phyloP scores from a whole-genome alignment of 2,329 filamentous ascomycete genomes.

The Huntiella abstrusa region DNA sequence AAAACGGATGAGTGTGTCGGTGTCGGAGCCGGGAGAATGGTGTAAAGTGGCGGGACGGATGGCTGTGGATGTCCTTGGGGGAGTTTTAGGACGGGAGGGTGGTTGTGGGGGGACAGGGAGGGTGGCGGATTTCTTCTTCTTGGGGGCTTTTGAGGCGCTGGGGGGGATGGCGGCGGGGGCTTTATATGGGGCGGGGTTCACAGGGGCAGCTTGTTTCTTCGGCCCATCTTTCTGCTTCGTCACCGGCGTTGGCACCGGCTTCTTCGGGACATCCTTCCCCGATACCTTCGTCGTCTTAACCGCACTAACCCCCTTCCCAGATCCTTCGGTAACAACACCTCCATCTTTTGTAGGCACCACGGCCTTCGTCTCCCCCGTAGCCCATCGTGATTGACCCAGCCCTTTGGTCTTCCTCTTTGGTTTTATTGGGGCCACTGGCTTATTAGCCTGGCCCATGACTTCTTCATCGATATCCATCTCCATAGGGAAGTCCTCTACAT shows the following conservation, averaged over 20 bases:
- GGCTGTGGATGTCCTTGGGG: neutral
- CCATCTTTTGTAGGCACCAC: neutral
- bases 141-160: no score
- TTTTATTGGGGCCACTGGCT: neutral
- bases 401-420: neutral
- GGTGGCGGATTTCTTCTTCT: neutral
- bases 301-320: no score
- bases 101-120: neutral
- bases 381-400: neutral
- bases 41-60: neutral
- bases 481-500: no score
- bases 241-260: no score
- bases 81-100: neutral
- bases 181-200: no score
- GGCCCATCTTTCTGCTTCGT: no score
- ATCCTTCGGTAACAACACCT: no score
- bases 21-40: constrained; percentile 1
- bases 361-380: neutral
- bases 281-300: neutral
- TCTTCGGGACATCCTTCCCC: no score
- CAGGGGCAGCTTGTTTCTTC: no score
- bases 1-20: constrained; percentile 11
- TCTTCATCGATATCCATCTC: no score
- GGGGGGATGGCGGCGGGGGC: no score
- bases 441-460: no score